Conservation (phyloP, 768 basidiomycete species). For the Auricularia cornea region DNA sequence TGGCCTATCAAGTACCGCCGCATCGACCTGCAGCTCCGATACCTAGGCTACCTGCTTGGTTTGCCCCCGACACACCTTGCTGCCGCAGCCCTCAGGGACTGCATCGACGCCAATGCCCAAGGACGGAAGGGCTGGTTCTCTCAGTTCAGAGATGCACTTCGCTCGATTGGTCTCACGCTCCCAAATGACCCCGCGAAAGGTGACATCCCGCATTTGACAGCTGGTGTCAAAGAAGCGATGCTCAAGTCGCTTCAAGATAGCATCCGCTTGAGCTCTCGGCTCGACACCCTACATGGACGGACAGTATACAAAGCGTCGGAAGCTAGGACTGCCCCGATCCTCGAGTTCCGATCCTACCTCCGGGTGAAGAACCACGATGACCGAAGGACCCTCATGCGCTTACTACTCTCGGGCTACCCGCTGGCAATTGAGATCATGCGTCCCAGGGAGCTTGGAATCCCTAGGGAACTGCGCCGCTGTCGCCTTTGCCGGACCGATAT, state of each 20-base stretch:
- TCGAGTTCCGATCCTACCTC: constrained; percentile 11
- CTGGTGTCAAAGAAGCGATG: too few relatives aligned
- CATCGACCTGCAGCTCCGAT: background rate
- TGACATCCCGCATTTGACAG: too few relatives aligned
- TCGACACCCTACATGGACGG: constrained; percentile 3
- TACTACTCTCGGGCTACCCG: constrained; percentile 9
- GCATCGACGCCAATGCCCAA: too few relatives aligned
- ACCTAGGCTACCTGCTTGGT: constrained; percentile 1
- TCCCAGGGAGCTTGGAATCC: background rate
- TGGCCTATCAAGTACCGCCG: constrained; percentile 6
- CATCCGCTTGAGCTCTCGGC: background rate
- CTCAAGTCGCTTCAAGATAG: too few relatives aligned
- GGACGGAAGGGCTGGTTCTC: too few relatives aligned
- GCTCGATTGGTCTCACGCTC: too few relatives aligned
- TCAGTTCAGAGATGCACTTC: background rate
- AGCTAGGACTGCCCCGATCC: background rate
- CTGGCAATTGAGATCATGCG: constrained; percentile 11
- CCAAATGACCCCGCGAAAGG: too few relatives aligned
- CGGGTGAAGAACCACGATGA: constrained; percentile 1
- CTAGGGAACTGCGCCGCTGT: background rate
- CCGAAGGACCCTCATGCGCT: constrained; percentile 6
- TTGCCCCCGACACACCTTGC: background rate
- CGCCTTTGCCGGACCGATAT: background rate
- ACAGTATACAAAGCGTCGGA: background rate
- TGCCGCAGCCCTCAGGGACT: too few relatives aligned